Base-by-base conservation (phyloP, 1,284 basidiomycete genomes). In the Ceratobasidium sp. region DNA sequence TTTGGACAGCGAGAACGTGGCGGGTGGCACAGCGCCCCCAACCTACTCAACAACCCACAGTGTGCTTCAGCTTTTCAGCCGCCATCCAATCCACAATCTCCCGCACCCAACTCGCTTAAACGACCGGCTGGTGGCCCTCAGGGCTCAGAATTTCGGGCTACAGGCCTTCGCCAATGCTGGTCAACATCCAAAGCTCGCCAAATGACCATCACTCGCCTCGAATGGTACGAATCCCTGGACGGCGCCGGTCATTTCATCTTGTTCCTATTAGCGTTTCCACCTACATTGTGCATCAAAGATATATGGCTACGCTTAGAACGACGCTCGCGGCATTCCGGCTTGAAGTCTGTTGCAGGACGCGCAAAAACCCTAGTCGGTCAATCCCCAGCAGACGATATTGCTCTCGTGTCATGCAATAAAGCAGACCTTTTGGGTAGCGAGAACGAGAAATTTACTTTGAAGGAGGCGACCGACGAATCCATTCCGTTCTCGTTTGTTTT, bases 221-320 rank as follows among this genome's bases (percentile, higher is more conserved):
- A 62, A 51, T 73, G 70, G 70, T 73, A 56, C 46, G 70, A 57
- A 3, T 37, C 56, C n/a, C 37, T 3, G n/a, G 44, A 62, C 57
- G 70, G 37, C 17, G 29, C 13, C 34, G 29, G 52, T 25, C 57
- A 46, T 25, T 73, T 73, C 70, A 32, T 73, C 43, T 43, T 73
- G 7, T 62, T 62, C 25, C 57, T 34, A 17, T 3, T 62, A 7
- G 29, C 34, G 9, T 62, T 44, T 25, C 40, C 70, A 2, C 19
- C 57, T 5, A 22, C 32, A 11, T 25, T 22, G 2, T n/a, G 44
- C 46, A 17, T 13, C 32, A 52, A 37, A 29, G 5, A 7, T 32
- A 61, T 52, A 17, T 73, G 70, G 70, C 22, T 73, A 8, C 40
- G 70, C 17, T 29, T 73, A 8, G 70, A 73, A 32, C 57, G 70